A percentile compares a stretch with the other conserved stretches of the same genome.
These are phyloP conservation scores for Termitomyces sp. DNA, from an alignment of 768 basidiomycete genomes.

Conservation along the genomic window DNA sequence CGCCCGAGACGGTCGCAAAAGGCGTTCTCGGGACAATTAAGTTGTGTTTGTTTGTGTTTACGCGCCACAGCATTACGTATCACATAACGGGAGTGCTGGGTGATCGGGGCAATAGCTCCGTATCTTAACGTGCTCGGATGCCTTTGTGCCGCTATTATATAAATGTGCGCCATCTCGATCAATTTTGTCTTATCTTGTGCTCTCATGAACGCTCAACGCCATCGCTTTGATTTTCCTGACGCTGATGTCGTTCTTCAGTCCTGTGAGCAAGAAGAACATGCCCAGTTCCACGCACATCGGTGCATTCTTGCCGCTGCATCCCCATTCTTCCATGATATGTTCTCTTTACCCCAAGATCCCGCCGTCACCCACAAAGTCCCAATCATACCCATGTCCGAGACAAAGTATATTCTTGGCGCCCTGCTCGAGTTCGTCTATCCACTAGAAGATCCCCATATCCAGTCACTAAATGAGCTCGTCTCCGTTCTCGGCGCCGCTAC, in stretches of 20 bases:
- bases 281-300: conserved; percentile 59
- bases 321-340: conserved; percentile 68
- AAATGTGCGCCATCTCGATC: background rate
- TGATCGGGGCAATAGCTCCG: background rate
- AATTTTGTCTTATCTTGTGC: conserved; percentile 4
- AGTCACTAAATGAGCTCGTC: conserved; percentile 51
- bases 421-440: conserved; percentile 66
- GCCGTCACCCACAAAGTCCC: conserved; percentile 27
- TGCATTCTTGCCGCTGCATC: conserved; percentile 63
- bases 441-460: conserved; percentile 48
- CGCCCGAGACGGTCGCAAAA: conserved; percentile 27
- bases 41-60: conserved; percentile 16
- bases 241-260: conserved; percentile 56
- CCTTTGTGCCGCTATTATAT: conserved; percentile 6
- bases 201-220: conserved; percentile 26
- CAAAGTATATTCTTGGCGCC: conserved; percentile 37
- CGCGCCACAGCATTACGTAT: background rate
- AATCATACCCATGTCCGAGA: conserved; percentile 55
- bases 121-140: background rate
- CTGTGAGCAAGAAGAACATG: conserved; percentile 26
- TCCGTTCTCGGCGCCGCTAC: conserved; percentile 48
- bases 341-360: conserved; percentile 53
- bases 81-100: background rate
- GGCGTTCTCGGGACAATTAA: conserved; percentile 26
- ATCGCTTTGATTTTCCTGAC: conserved; percentile 42